phyloP scores from a whole-genome alignment of 2,329 filamentous ascomycete species.

The Coniochaeta pulveracea region DNA sequence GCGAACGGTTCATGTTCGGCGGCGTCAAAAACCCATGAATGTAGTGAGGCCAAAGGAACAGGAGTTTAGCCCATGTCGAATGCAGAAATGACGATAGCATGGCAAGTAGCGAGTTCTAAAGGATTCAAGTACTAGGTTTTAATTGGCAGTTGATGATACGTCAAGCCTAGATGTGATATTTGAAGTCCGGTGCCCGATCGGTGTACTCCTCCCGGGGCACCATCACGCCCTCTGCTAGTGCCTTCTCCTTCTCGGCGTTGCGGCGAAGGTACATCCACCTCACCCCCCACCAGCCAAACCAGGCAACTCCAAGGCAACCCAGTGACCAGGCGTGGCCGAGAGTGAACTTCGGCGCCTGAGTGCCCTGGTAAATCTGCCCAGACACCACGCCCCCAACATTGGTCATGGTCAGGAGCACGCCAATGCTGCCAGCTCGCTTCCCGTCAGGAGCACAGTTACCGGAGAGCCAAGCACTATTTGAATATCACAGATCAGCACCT shows the following conservation, averaged over 20 bases:
- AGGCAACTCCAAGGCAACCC: constrained; percentile 22
- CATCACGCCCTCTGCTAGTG: constrained; percentile 25
- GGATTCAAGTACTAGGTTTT: too few relatives aligned
- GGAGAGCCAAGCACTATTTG: constrained; percentile 14
- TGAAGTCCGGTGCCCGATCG: constrained; percentile 37
- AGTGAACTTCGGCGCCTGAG: constrained; percentile 12
- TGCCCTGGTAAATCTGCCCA: constrained; percentile 17
- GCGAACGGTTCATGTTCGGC: too few relatives aligned
- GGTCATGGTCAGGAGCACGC: constrained; percentile 13
- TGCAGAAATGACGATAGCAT: too few relatives aligned
- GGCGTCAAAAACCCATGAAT: too few relatives aligned
- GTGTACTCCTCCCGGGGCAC: constrained; percentile 30
- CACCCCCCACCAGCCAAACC: constrained; percentile 24
- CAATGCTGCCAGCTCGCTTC: constrained; percentile 16
- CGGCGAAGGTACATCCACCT: constrained; percentile 20
- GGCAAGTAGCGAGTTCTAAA: too few relatives aligned
- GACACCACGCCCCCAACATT: constrained; percentile 16
- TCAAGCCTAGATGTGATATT: constrained; percentile 28
- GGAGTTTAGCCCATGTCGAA: too few relatives aligned
- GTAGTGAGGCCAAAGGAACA: too few relatives aligned
- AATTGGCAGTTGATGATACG: too few relatives aligned
- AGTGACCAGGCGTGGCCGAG: constrained; percentile 23
- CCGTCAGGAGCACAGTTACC: constrained; percentile 16
- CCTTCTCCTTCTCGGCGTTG: constrained; percentile 17
- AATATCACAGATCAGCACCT: neutral